A percentile compares a stretch with the other conserved stretches of the same genome.
Conservation (phyloP, 192 early-diverging fungal genomes). For the Glomus cerebriforme region DNA sequence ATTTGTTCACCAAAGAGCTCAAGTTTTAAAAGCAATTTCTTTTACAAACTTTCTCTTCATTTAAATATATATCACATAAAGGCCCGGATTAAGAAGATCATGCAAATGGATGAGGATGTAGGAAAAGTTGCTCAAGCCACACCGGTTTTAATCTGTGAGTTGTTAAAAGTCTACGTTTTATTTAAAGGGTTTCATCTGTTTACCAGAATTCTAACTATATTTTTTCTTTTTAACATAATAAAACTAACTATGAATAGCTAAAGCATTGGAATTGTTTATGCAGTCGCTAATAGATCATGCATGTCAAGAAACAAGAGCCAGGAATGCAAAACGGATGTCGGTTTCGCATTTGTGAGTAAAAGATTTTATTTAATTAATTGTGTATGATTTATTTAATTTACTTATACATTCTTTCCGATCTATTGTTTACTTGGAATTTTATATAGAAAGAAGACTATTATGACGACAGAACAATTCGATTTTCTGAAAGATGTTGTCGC, state of each 20-base stretch:
- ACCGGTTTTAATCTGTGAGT: constrained; percentile 89
- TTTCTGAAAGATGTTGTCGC: constrained; percentile 90
- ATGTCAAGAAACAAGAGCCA: constrained; percentile 74
- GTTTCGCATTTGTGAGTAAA: constrained; percentile 81
- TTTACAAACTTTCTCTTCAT: background rate
- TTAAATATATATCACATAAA: constrained; percentile 40
- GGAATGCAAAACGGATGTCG: constrained; percentile 82
- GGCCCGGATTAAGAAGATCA: constrained; percentile 99
- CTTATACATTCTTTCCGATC: background rate
- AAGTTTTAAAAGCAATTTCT: background rate
- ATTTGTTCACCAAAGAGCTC: background rate
- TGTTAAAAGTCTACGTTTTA: background rate
- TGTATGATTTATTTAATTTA: background rate
- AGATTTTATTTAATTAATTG: background rate
- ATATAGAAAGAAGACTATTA: constrained; percentile 77
- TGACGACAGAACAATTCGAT: constrained; percentile 87
- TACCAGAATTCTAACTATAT: background rate
- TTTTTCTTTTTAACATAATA: background rate
- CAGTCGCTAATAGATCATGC: constrained; percentile 88
- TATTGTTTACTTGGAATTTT: constrained; percentile 3
- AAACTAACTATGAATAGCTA: constrained; percentile 54
- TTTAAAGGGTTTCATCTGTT: background rate
- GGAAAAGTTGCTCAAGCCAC: constrained; percentile 98
- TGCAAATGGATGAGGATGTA: constrained; percentile 99
- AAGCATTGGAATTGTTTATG: constrained; percentile 95